Base-by-base conservation (phyloP, 352 stramenopile genomes). In the Aphanomyces invadans region DNA sequence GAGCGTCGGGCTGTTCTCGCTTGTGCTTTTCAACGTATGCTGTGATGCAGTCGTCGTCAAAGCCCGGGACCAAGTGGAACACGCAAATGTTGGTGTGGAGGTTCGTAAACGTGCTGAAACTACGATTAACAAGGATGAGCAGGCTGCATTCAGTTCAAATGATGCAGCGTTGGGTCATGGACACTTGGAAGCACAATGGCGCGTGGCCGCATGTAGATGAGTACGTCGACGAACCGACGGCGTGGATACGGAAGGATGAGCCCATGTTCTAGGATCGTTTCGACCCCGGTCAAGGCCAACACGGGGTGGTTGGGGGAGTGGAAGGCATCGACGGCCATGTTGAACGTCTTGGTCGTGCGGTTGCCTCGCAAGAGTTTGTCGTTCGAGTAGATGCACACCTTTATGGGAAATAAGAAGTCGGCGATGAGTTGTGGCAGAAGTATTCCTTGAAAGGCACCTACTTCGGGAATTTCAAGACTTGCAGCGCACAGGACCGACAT, bases 331-430 rank as follows among this genome's bases (percentile, higher is more conserved):
- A 98, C 81, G n/a, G 78, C 79, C 74, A 92, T 86, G 64, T 95
- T 97, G 81, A 97, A 91, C 29, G 98, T 87, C 79, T 99, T 99
- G 62, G 89, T 97, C 23, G 92, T 90, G 55, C 96, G 81, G 78
- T 97, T 98, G n/a, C 88, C 95, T 28, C 96, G 77, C 51, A 99
- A 72, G 28, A 99, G 74, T 61, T 96, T 90, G 78, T 98, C 90
- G 74, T 97, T 95, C 69, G 98, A 98, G 79, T 98, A 98, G 73
- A 98, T 78, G 74, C 83, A 95, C 19, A 97, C 91, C 76, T 83
- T 54, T 19, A 48, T 3, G 23, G 81, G 73, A 53, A 87, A 76
- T 54, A 72, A 71, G 17, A 87, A 67, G 19, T 71, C 73, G 57
- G 78, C 68, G 39, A 66, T 53, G 74, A 70, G 28, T 56, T 68